Conservation (phyloP, 164 flowering plant genomes). For the Paratinospora sagittata region DNA sequence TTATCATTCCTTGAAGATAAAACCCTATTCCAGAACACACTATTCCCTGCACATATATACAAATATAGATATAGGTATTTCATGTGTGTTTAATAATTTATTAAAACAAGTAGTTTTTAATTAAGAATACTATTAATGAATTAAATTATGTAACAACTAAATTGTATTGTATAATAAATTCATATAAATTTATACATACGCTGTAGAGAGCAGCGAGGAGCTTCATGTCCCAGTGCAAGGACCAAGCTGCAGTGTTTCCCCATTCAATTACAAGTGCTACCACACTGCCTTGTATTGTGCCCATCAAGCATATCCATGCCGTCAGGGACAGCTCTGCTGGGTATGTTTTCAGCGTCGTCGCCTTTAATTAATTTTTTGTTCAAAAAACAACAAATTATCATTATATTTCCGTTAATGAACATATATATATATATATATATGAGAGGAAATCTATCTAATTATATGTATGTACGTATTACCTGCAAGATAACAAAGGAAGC, state of each 20-base stretch:
- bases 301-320: constrained; percentile 60
- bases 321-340: constrained; percentile 86
- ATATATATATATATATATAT: background rate
- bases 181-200: constrained; percentile 29
- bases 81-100: too few relatives aligned
- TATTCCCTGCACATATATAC: constrained; percentile 44
- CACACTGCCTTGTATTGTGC: constrained; percentile 47
- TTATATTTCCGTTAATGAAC: background rate
- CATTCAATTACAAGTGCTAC: constrained; percentile 59
- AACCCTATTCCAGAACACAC: constrained; percentile 81
- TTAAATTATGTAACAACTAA: too few relatives aligned
- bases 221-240: constrained; percentile 63
- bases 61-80: background rate
- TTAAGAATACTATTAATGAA: too few relatives aligned
- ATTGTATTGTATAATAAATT: background rate
- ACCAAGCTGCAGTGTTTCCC: constrained; percentile 46
- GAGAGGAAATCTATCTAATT: too few relatives aligned
- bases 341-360: constrained; percentile 49
- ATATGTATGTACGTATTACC: constrained; percentile 28
- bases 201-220: constrained; percentile 73
- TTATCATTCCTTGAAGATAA: constrained; percentile 73
- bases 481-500: constrained; percentile 72
- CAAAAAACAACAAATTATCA: too few relatives aligned
- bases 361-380: background rate
- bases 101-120: too few relatives aligned